Base-by-base conservation (phyloP, 2,329 filamentous ascomycete species). In the Rhinocladiella similis region DNA sequence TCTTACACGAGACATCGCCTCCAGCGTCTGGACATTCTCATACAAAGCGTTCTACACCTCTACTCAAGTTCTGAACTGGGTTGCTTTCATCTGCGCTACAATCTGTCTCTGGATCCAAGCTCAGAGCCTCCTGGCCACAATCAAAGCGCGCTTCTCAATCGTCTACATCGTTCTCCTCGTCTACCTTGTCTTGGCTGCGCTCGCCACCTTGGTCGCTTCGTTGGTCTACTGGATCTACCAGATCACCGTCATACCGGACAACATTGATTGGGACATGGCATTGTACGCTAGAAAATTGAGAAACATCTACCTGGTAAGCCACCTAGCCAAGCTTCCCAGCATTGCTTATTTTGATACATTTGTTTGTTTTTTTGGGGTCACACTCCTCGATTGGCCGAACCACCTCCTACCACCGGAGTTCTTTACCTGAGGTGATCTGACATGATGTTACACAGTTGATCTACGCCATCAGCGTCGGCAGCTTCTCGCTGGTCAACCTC, bases 31-130 rank as follows among this genome's bases (percentile, higher is more conserved):
- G 54, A 52, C 60, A 12, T 47, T 9, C 13, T 36, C 51, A 12
- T 63, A 56, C 50, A 39, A 39, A 5, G 47, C 53, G 29, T 51
- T 54, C 16, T 54, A 56, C 16, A 46, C 43, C 25, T 35, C 54
- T 6, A 47, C 33, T 36, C 33, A 51, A 33, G 54, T 54, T 6
- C 36, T 56, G 47, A 54, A 46, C 38, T 57, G 53, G 49, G 33
- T 55, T 33, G 50, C 59, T 25, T 59, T 57, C 39, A 36, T 47
- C 47, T 62, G 53, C 18, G 59, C 59, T n/a, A 33, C 50, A 25
- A 47, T 57, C 27, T 62, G 59, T 42, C 59, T 62, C 36, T 59
- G 56, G 56, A 39, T 62, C 18, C 59, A 62, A 43, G 59, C 59
- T 29, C 56, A 56, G 35, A 53, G 59, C 10, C 42, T 62, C 47